These are phyloP conservation scores for Metschnikowia arizonensis DNA, from an alignment of 805 yeast genomes.

Conservation along the genomic window DNA sequence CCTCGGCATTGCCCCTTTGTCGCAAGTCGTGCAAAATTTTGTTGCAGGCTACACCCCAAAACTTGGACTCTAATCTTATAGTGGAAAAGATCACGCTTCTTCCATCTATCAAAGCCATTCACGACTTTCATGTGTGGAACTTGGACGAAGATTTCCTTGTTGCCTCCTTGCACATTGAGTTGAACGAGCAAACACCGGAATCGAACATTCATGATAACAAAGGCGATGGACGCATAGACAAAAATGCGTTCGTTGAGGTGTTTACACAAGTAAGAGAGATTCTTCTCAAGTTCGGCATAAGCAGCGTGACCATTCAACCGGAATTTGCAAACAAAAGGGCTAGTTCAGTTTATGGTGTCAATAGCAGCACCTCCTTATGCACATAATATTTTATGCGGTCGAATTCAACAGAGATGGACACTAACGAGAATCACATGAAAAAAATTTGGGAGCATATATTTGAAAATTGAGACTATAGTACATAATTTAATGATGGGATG, in stretches of 20 bases:
- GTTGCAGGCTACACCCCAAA: constrained; percentile 89
- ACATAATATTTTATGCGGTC: background rate
- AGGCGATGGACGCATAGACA: constrained; percentile 47
- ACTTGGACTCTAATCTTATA: constrained; percentile 71
- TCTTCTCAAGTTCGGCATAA: constrained; percentile 79
- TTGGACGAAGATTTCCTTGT: constrained; percentile 80
- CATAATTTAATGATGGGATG: constrained; percentile 2
- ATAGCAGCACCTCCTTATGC: constrained; percentile 19
- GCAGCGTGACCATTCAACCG: constrained; percentile 94
- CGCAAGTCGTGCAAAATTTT: constrained; percentile 80
- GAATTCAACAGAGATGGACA: background rate
- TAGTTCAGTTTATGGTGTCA: constrained; percentile 27
- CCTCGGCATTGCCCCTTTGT: constrained; percentile 88
- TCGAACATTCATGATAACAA: constrained; percentile 34
- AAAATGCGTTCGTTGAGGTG: constrained; percentile 50
- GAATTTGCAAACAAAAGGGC: constrained; percentile 51
- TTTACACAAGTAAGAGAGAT: constrained; percentile 75
- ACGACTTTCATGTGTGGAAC: constrained; percentile 96
- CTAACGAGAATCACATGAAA: background rate
- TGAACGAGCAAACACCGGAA: constrained; percentile 28
- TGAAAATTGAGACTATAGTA: background rate
- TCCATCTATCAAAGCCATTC: constrained; percentile 76
- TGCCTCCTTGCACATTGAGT: constrained; percentile 85
- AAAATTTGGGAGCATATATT: constrained; percentile 1
- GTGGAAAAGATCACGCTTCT: constrained; percentile 62